A percentile compares a stretch with the other conserved stretches of the same genome.
These are phyloP conservation scores for Apostasia ramifera DNA, from an alignment of 106 monocot genomes.

Conservation along the genomic window DNA sequence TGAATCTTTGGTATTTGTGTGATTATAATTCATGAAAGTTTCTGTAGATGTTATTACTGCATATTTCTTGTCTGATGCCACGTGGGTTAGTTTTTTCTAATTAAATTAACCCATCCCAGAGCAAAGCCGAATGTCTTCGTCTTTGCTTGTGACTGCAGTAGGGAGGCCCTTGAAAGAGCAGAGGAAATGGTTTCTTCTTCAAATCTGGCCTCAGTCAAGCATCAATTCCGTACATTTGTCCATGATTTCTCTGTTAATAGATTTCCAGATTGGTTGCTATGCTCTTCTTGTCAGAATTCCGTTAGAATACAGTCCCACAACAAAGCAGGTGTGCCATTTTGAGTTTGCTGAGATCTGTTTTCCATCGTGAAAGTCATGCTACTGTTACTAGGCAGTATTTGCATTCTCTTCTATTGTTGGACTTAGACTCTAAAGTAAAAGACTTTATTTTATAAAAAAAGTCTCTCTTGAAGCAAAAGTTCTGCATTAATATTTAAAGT, in stretches of 20 bases:
- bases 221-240: slow-evolving; percentile 65
- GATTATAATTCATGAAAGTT: background rate
- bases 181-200: slow-evolving; percentile 43
- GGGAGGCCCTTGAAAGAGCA: slow-evolving; percentile 65
- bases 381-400: background rate
- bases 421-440: slow-evolving; percentile 27
- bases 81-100: background rate
- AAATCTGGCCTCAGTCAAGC: slow-evolving; percentile 10
- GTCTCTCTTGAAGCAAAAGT: no score
- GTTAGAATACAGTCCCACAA: background rate
- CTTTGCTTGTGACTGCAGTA: slow-evolving; percentile 93
- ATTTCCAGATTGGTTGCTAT: slow-evolving; percentile 89
- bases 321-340: slow-evolving; percentile 28
- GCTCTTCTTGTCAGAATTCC: slow-evolving; percentile 43
- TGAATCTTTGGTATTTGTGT: background rate
- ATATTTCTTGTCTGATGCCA: background rate
- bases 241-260: slow-evolving; percentile 41
- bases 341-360: background rate
- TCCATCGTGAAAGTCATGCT: background rate
- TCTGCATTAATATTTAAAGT: no score
- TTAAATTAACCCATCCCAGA: slow-evolving; percentile 23
- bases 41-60: background rate
- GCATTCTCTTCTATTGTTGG: background rate
- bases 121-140: slow-evolving; percentile 45
- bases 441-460: no score